Evolutionary conservation across 768 basidiomycete genomes (phyloP), one percentile per base, ranked within the genome.

Genomic region (Russula compacta): DNA sequence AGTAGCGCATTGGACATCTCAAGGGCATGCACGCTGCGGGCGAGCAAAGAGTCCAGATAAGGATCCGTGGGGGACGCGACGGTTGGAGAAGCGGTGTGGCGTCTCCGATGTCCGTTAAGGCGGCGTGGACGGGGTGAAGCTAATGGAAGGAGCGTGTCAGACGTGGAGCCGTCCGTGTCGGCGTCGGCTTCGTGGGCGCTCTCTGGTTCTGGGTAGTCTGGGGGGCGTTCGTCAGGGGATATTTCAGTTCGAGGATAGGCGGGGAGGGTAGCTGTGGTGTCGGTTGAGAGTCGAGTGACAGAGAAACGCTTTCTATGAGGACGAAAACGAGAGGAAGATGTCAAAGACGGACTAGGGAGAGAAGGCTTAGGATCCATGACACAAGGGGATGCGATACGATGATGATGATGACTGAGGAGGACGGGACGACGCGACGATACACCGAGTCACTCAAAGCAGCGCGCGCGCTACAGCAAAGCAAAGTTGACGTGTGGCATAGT

Each of bases 1-100:
- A 93, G 75, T 11, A 92, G 75, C 3, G 83, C 79, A 60, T 92
- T 92, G 5, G 90, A 92, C 78, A 91, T 84, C 70, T 92, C 91
- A 9, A 93, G 77, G 1, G 90, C 90, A 72, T 90, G 84, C 14
- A 92, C 87, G 65, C 88, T 90, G 64, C 90, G 83, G 60, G 83
- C 87, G 1, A 92, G 78, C 15, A 92, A 76, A n/a, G 85, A 79
- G 71, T 92, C 91, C 32, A 91, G 78, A 67, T 80, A 83, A 12
- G 81, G 79, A 69, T 87, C 84, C 52, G 57, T 67, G 3, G 74
- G 70, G 21, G 72, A 53, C 36, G 64, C 47, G 58, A 60, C 35
- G 67, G 54, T 42, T 46, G 66, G 65, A 56, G 57, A 64, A 52
- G 62, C 59, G 39, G 64, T 59, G 64, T 53, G 51, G 38, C 52